phyloP scores from a whole-genome alignment of 345 rosid species.

The Luvunga scandens region DNA sequence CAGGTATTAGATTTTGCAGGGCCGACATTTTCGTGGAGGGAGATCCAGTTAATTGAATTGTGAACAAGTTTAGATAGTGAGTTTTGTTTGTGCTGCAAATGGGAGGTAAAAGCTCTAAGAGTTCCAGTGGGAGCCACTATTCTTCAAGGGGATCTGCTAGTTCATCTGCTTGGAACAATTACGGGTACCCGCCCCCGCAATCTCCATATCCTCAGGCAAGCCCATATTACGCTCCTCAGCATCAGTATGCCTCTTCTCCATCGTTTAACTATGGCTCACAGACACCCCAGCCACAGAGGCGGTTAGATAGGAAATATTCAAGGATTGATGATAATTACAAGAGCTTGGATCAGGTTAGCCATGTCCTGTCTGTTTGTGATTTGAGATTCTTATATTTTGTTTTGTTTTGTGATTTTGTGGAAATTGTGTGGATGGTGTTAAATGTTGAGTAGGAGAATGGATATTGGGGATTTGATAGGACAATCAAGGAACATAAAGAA shows the following conservation, averaged over 20 bases:
- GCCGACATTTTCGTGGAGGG: neutral
- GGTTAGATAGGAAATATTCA: slow-evolving; percentile 66
- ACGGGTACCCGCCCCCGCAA: slow-evolving; percentile 32
- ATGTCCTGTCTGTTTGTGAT: neutral
- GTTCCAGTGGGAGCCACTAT: slow-evolving; percentile 26
- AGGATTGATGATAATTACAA: slow-evolving; percentile 76
- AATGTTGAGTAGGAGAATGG: neutral
- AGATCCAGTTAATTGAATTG: neutral
- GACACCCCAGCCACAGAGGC: slow-evolving; percentile 34
- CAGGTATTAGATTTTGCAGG: neutral
- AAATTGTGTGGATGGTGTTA: neutral
- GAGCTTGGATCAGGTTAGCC: slow-evolving; percentile 82
- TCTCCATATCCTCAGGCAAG: slow-evolving; percentile 37
- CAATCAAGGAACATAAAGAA: neutral
- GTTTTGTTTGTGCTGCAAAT: slow-evolving; percentile 29
- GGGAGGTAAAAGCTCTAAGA: slow-evolving; percentile 82
- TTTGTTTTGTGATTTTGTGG: neutral
- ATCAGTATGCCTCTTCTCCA: slow-evolving; percentile 31
- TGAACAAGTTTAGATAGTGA: neutral
- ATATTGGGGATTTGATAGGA: neutral
- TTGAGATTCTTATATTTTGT: neutral
- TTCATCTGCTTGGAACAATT: slow-evolving; percentile 36
- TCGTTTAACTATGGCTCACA: slow-evolving; percentile 37
- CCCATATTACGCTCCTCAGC: slow-evolving; percentile 48
- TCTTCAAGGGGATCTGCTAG: slow-evolving; percentile 26